Evolutionary conservation across 1,284 basidiomycete species (phyloP), one percentile per base, ranked within the genome.

Genomic region (Ganoderma resinaceum): DNA sequence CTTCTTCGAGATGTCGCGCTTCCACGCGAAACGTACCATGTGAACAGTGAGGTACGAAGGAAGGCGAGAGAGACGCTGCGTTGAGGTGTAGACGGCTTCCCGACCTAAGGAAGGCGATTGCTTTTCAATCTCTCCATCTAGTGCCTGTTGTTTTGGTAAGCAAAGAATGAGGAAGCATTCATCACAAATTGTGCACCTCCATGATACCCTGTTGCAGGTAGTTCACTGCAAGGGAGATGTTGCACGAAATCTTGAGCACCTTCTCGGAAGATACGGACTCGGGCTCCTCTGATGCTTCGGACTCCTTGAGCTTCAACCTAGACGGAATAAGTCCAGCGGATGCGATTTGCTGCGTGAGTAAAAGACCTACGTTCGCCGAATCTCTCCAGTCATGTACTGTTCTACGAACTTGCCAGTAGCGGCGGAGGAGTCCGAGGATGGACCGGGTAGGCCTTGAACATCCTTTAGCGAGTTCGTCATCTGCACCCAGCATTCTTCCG

Each of bases 21-120:
- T 86, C 97, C 97, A 99, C 72, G 93, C 95, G 81, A 99, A 99
- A 60, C 98, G 91, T 8, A 97, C 96, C 91, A 98, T 94, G 75
- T 97, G 95, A 4, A 97, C 89, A 11, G 93, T 91, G 49, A 98
- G 86, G 77, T 97, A 96, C 6, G 88, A 80, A 0, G 97, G 98
- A 33, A 99, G 83, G 18, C 97, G 88, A 6, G 94, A 90, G 61
- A 99, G 81, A 4, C 96, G 90, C 9, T 94, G 93, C 55, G 88
- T 89, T 78, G 95, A 91, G n/a, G 86, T 89, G 82, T 99, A 99
- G 1, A 88, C 80, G 0, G 96, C 97, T 42, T 93, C 87, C 23
- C 96, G 91, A 3, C 89, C 90, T 5, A 99, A 86, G 0, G 89
- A 85, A 0, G 93, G 89, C 1, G 95, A 97, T 61, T 85, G 86